A percentile compares a stretch with the other conserved stretches of the same genome.
These are phyloP conservation scores for Aquilaria malaccensis DNA, from an alignment of 345 rosid species.

Conservation along the genomic window DNA sequence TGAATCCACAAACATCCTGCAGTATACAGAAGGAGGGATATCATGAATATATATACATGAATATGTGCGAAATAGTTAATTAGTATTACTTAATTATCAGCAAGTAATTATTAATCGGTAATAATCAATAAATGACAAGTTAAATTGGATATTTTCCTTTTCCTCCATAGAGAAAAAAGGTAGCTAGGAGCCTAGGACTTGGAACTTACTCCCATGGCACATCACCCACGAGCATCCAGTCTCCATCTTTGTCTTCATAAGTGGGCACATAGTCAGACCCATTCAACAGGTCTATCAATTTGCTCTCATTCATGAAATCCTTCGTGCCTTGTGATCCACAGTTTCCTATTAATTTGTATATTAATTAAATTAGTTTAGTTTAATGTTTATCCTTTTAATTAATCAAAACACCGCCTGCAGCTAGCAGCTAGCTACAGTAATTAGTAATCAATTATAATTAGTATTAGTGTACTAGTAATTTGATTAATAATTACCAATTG, in stretches of 20 bases:
- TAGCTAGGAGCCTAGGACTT: neutral
- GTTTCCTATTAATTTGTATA: slow-evolving; percentile 30
- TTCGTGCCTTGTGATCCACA: slow-evolving; percentile 73
- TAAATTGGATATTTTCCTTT: too few species aligned
- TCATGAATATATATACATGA: neutral
- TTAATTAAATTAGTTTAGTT: neutral
- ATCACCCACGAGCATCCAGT: slow-evolving; percentile 94
- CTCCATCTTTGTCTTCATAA: slow-evolving; percentile 86
- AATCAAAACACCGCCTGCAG: neutral
- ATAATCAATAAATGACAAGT: too few species aligned
- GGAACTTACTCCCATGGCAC: slow-evolving; percentile 83
- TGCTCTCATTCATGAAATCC: slow-evolving; percentile 82
- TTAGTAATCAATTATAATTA: neutral
- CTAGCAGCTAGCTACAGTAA: too few species aligned
- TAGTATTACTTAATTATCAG: neutral
- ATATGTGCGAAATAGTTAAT: neutral
- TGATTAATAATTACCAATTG: slow-evolving; percentile 36
- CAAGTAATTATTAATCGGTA: neutral
- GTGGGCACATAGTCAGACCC: slow-evolving; percentile 80
- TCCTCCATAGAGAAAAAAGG: neutral
- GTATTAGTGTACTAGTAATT: neutral
- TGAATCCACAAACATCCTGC: slow-evolving; percentile 69
- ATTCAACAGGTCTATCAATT: slow-evolving; percentile 62
- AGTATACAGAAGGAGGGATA: too few species aligned
- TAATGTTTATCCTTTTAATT: neutral